Evolutionary conservation across 495 filamentous ascomycete genomes (phyloP), one percentile per base, ranked within the genome.

Genomic region (Podospora pseudopauciseta): DNA sequence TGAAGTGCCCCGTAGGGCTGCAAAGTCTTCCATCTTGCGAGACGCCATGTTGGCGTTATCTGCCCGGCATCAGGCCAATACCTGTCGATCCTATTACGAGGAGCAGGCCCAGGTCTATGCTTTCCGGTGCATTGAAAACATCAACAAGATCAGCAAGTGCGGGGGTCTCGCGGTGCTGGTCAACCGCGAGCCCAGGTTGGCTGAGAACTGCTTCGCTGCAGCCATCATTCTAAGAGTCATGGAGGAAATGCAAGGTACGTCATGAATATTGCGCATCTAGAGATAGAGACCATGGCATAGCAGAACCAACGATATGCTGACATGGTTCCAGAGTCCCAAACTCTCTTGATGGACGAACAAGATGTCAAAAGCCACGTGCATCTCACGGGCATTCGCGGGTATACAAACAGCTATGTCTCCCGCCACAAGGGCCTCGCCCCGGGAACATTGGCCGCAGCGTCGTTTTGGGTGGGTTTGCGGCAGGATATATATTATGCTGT

Each of bases 11-110:
- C 77, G 83, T 78, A 79, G 15, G 78, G 68, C 20, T 85, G 79
- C 60, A 80, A 81, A n/a, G 82, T 84, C 39, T 49, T 11, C 39
- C 2, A 49, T 49, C 32, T 74, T 89, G 6, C 75, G 87, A 54
- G 86, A 87, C 60, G 86, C 87, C 55, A 85, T 89, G 13, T 81
- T 88, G 66, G 85, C 87, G 9, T 74, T 88, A 28, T 84, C 87
- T 2, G 83, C 84, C 2, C 77, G 84, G 13, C 86, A 89, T 71
- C 69, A 87, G 56, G 84, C 81, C 56, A 79, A 83, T 23, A 85
- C 81, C 0, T 74, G 76, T 49, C 20, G 18, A 16, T 59, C 20
- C 2, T 71, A 63, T 18, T 54, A 62, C 26, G 71, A 75, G 13
- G 39, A 11, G 9, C 83, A 82, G 57, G 83, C 82, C 1, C 81